These are phyloP conservation scores for Brassica napus DNA, from an alignment of 345 rosid genomes.

Conservation along the genomic window DNA sequence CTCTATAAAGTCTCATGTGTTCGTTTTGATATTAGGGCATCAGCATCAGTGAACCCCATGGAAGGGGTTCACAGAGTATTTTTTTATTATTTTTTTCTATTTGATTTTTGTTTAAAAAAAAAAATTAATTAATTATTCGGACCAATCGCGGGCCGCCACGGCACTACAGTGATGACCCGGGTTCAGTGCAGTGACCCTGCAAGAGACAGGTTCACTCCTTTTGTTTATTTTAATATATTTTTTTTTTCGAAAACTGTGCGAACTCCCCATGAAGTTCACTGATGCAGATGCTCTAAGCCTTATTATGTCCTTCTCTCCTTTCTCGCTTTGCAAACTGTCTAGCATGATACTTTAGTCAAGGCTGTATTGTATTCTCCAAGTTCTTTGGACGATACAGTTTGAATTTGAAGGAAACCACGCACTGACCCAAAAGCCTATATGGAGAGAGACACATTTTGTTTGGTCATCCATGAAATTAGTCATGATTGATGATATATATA, in stretches of 20 bases:
- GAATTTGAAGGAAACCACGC: not conserved
- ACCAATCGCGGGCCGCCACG: too few relatives aligned
- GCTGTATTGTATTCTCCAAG: not conserved
- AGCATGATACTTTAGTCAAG: not conserved
- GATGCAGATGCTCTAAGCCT: not conserved
- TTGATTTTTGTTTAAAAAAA: too few relatives aligned
- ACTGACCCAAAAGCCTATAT: not conserved
- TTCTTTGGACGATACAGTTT: not conserved
- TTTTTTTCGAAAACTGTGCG: too few relatives aligned
- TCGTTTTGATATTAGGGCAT: not conserved
- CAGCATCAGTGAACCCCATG: too few relatives aligned
- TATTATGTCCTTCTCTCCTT: not conserved
- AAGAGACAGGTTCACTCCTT: too few relatives aligned
- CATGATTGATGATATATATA: not conserved
- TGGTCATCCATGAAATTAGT: slow-evolving; percentile 1
- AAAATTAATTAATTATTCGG: too few relatives aligned
- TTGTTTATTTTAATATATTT: too few relatives aligned
- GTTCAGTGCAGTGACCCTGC: too few relatives aligned
- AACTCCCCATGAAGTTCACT: too few relatives aligned
- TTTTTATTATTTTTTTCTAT: too few relatives aligned
- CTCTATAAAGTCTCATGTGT: not conserved
- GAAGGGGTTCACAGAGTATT: too few relatives aligned
- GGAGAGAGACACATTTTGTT: not conserved
- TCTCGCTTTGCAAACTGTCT: not conserved
- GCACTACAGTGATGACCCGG: too few relatives aligned